Conservation (phyloP, 1,139 yeast species). For the Suhomyces kunorum region DNA sequence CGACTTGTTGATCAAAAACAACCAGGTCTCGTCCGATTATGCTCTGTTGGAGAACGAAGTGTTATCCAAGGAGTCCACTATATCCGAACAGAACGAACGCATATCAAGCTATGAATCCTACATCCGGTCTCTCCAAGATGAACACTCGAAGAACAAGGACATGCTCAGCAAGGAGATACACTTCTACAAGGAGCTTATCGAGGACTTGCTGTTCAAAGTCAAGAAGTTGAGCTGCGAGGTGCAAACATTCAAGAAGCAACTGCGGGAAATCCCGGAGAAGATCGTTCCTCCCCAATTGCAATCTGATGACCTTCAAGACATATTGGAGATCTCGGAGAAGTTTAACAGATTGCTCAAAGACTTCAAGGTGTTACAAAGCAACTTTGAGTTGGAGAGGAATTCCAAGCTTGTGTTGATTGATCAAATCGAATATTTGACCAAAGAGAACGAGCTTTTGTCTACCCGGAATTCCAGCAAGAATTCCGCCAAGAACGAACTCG, state of each 20-base stretch:
- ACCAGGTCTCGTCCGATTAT: conserved; percentile 23
- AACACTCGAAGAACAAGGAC: conserved; percentile 29
- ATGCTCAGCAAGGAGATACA: conserved; percentile 32
- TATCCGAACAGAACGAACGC: conserved; percentile 24
- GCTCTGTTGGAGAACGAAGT: conserved; percentile 28
- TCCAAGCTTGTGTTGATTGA: conserved; percentile 55
- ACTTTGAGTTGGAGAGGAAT: conserved; percentile 50
- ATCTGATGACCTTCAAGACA: conserved; percentile 15
- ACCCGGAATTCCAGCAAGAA: conserved; percentile 15
- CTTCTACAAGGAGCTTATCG: conserved; percentile 36
- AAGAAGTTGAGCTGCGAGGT: conserved; percentile 29
- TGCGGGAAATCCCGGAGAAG: conserved; percentile 7
- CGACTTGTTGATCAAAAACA: conserved; percentile 28
- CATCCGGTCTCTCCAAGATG: conserved; percentile 24
- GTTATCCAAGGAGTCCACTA: conserved; percentile 18
- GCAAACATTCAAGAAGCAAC: conserved; percentile 12
- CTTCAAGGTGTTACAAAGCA: conserved; percentile 42
- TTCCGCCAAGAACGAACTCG: conserved; percentile 14
- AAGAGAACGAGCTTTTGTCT: conserved; percentile 36
- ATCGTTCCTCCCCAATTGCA: neutral
- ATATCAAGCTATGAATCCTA: conserved; percentile 24
- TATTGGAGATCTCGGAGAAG: conserved; percentile 23
- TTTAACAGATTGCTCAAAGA: conserved; percentile 38
- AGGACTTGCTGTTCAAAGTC: conserved; percentile 33
- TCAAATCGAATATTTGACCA: conserved; percentile 52